These are phyloP conservation scores for Lablab purpureus DNA, from an alignment of 306 rosid species.

Conservation along the genomic window DNA sequence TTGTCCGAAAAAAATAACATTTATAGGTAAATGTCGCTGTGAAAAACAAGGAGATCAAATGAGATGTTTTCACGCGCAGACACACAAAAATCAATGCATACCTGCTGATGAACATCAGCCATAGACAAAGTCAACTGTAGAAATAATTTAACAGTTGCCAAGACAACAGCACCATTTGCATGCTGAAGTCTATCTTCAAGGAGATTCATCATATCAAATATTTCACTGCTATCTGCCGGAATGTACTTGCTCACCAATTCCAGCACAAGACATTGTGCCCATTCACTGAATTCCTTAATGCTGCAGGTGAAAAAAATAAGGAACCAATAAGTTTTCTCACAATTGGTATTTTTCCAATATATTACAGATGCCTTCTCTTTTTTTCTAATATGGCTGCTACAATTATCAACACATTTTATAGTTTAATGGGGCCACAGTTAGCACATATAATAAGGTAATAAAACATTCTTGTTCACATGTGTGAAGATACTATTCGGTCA, in stretches of 20 bases:
- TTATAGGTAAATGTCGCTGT: neutral
- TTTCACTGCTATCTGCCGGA: constrained; percentile 85
- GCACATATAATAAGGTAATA: constrained; percentile 20
- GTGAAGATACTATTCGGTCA: constrained; percentile 27
- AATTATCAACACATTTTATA: constrained; percentile 31
- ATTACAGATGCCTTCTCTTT: constrained; percentile 23
- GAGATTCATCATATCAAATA: constrained; percentile 97
- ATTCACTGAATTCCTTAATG: constrained; percentile 92
- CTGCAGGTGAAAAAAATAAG: constrained; percentile 59
- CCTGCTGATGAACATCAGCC: constrained; percentile 99
- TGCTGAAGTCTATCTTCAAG: constrained; percentile 99
- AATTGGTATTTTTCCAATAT: constrained; percentile 27
- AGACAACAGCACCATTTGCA: constrained; percentile 99
- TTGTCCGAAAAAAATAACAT: constrained; percentile 6
- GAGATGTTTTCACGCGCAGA: constrained; percentile 9
- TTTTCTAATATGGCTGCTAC: constrained; percentile 28
- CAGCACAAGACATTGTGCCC: constrained; percentile 96
- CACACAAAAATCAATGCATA: constrained; percentile 42
- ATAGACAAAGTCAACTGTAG: constrained; percentile 95
- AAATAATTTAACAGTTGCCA: constrained; percentile 93
- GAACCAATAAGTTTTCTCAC: constrained; percentile 42
- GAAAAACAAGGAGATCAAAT: constrained; percentile 19
- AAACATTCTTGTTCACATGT: constrained; percentile 26
- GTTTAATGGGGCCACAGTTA: constrained; percentile 19
- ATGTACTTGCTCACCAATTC: constrained; percentile 90